A percentile compares a stretch with the other conserved stretches of the same genome.
Evolutionary conservation across 805 yeast species (phyloP).

Genomic region (Metschnikowia vanudenii): DNA sequence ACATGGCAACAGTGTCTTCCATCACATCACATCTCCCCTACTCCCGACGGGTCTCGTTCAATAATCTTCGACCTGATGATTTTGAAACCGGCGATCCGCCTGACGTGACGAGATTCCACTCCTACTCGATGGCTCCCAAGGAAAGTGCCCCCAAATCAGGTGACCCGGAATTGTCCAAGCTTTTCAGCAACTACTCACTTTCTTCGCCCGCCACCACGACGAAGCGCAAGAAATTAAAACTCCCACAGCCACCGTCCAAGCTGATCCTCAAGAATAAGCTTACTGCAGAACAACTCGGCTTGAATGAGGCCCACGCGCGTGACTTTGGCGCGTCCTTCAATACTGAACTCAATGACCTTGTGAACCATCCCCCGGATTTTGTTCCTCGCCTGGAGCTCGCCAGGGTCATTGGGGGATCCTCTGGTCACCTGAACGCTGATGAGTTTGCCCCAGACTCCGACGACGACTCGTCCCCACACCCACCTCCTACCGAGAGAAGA

Average conservation of each 20-base stretch:
- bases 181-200: conserved; percentile 19
- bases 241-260: conserved; percentile 35
- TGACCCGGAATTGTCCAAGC: conserved; percentile 14
- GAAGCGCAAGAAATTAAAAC: conserved; percentile 19
- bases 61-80: conserved; percentile 36
- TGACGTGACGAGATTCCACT: conserved; percentile 4
- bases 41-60: conserved; percentile 45
- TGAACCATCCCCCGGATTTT: conserved; percentile 14
- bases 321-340: conserved; percentile 19
- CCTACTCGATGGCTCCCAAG: conserved; percentile 9
- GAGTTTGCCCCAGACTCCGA: conserved; percentile 1
- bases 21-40: conserved; percentile 10
- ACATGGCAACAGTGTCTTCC: conserved; percentile 10
- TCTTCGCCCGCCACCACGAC: conserved; percentile 10
- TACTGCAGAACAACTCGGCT: conserved; percentile 26
- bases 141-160: neutral
- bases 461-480: conserved; percentile 5
- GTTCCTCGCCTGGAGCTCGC: conserved; percentile 21
- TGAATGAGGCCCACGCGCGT: conserved; percentile 17
- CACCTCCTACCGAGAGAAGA: conserved; percentile 18
- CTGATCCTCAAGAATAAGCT: conserved; percentile 41
- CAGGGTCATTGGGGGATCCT: conserved; percentile 3
- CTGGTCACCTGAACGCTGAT: neutral
- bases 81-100: conserved; percentile 5
- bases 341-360: conserved; percentile 21